phyloP scores from a whole-genome alignment of 192 early-diverging fungal species.

The Ambispora gerdemannii region DNA sequence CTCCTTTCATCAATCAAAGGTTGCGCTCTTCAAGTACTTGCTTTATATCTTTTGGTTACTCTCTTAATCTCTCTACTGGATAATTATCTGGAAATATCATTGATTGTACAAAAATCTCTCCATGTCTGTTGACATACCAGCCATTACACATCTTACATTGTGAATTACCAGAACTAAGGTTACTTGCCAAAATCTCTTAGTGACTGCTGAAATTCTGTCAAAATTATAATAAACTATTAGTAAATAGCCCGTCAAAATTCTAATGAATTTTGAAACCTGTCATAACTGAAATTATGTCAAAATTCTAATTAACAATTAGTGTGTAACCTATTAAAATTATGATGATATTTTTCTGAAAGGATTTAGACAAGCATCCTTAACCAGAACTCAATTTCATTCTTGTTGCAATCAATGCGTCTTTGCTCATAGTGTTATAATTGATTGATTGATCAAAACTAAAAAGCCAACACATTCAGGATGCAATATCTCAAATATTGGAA shows the following conservation, averaged over 20 bases:
- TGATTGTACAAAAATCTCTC: conserved; percentile 2
- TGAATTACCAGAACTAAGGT: too few relatives aligned
- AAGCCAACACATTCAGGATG: conserved; percentile 20
- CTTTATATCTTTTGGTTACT: conserved; percentile 36
- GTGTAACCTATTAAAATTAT: too few relatives aligned
- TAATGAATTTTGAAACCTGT: too few relatives aligned
- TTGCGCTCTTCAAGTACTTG: conserved; percentile 29
- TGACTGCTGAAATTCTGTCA: too few relatives aligned
- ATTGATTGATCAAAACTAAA: conserved; percentile 37
- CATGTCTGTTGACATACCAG: conserved; percentile 9
- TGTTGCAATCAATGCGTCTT: conserved; percentile 31
- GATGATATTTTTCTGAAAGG: too few relatives aligned
- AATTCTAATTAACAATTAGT: too few relatives aligned
- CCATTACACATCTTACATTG: conserved; percentile 22
- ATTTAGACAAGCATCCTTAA: too few relatives aligned
- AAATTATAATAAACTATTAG: too few relatives aligned
- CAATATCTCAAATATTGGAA: conserved; percentile 29
- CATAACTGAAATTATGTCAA: too few relatives aligned
- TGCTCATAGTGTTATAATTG: conserved; percentile 28
- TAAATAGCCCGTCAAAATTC: too few relatives aligned
- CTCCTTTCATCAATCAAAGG: conserved; percentile 25
- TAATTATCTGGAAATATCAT: conserved; percentile 34
- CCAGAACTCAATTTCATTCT: conserved; percentile 32
- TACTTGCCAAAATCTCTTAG: too few relatives aligned
- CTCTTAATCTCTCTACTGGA: conserved; percentile 24